These are phyloP conservation scores for Auricularia sp. DNA, from an alignment of 768 basidiomycete genomes.

Conservation along the genomic window DNA sequence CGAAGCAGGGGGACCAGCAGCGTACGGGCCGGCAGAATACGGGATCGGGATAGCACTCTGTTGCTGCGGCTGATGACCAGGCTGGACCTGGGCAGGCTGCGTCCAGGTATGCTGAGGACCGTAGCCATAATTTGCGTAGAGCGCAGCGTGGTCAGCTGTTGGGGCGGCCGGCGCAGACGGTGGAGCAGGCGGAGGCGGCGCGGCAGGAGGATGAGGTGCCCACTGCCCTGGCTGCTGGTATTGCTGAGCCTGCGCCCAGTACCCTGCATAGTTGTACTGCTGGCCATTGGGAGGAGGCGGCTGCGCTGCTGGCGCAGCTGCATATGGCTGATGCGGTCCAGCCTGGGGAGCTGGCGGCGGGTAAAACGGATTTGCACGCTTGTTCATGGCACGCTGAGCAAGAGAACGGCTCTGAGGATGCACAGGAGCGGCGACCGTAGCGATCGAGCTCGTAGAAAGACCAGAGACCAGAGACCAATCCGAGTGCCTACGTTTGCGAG, in stretches of 20 bases:
- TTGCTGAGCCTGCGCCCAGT: conserved; percentile 56
- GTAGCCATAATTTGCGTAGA: conserved; percentile 90
- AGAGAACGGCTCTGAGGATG: too few species aligned
- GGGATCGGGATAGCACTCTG: conserved; percentile 30
- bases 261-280: conserved; percentile 66
- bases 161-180: conserved; percentile 1
- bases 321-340: conserved; percentile 5
- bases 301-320: conserved; percentile 4
- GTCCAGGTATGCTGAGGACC: conserved; percentile 47
- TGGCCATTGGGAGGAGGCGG: conserved; percentile 11
- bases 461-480: neutral
- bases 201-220: conserved; percentile 42
- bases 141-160: conserved; percentile 67
- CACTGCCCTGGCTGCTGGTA: conserved; percentile 53
- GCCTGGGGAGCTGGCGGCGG: conserved; percentile 6
- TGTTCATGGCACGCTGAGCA: conserved; percentile 8
- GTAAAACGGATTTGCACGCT: conserved; percentile 13
- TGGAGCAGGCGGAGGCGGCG: conserved; percentile 43
- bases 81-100: conserved; percentile 24
- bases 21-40: neutral
- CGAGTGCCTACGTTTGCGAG: neutral
- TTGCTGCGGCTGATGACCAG: conserved; percentile 40
- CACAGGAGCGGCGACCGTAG: neutral
- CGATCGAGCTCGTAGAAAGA: neutral
- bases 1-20: conserved; percentile 37